Conservation (phyloP, 1,284 basidiomycete species). For the Cryptococcus sp. region DNA sequence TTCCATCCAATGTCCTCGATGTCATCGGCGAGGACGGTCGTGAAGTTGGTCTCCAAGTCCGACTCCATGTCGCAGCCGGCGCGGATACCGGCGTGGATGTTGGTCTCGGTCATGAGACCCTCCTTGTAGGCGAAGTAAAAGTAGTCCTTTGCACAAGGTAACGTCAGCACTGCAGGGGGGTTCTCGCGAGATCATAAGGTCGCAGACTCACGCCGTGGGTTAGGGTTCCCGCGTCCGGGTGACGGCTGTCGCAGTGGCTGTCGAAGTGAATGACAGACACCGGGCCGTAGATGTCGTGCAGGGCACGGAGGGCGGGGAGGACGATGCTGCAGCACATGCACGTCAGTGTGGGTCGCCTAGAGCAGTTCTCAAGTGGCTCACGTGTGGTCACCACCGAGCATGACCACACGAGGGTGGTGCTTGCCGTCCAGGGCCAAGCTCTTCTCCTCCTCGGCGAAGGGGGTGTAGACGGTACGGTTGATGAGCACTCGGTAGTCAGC, state of each 20-base stretch:
- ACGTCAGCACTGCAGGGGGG: not conserved
- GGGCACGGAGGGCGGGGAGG: slow-evolving; percentile 50
- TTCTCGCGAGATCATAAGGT: not conserved
- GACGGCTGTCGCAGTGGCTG: slow-evolving; percentile 17
- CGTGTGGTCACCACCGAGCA: slow-evolving; percentile 48
- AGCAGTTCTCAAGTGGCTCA: slow-evolving; percentile 1
- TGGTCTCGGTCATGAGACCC: slow-evolving; percentile 61
- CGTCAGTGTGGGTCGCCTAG: not conserved
- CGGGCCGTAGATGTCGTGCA: slow-evolving; percentile 47
- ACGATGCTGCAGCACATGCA: slow-evolving; percentile 18
- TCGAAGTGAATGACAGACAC: slow-evolving; percentile 47
- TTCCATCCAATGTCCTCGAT: slow-evolving; percentile 48
- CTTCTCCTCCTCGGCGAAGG: slow-evolving; percentile 46
- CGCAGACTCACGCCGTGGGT: slow-evolving; percentile 2
- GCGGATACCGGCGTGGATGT: slow-evolving; percentile 61
- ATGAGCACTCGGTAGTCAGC: slow-evolving; percentile 31
- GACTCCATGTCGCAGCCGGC: slow-evolving; percentile 51
- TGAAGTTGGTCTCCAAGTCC: slow-evolving; percentile 58
- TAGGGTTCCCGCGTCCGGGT: slow-evolving; percentile 13
- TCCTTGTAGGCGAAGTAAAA: slow-evolving; percentile 70
- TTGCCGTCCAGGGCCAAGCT: slow-evolving; percentile 57
- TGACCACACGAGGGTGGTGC: slow-evolving; percentile 41
- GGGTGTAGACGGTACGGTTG: slow-evolving; percentile 4
- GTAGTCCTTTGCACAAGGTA: slow-evolving; percentile 55
- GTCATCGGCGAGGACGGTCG: slow-evolving; percentile 58